These are phyloP conservation scores for Tagetes erecta DNA, from an alignment of 129 eudicot genomes.

Conservation along the genomic window DNA sequence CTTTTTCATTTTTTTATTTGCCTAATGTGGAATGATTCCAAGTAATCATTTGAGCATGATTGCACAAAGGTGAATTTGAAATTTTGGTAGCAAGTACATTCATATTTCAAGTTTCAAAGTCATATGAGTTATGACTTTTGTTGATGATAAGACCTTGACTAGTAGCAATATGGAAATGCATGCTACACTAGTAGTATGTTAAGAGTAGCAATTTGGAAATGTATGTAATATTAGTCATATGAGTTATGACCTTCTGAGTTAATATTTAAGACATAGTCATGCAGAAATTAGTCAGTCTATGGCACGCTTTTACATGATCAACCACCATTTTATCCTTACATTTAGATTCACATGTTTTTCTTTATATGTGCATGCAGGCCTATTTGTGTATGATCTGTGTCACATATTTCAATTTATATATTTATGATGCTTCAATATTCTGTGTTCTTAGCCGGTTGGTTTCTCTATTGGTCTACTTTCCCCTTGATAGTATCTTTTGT, in stretches of 20 bases:
- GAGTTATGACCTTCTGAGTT: too few relatives aligned
- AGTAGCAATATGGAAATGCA: not conserved
- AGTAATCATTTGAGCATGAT: too few relatives aligned
- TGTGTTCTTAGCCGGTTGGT: not conserved
- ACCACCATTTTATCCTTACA: not conserved
- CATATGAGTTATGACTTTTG: not conserved
- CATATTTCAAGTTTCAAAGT: not conserved
- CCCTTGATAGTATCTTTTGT: not conserved
- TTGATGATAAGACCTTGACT: not conserved
- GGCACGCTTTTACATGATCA: constrained; percentile 2
- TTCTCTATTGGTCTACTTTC: not conserved
- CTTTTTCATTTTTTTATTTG: too few relatives aligned
- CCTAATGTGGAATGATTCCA: too few relatives aligned
- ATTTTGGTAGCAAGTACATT: not conserved
- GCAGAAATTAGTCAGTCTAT: not conserved
- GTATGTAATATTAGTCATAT: not conserved
- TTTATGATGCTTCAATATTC: not conserved
- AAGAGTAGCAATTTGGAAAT: too few relatives aligned
- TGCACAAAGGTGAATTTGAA: not conserved
- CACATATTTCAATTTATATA: not conserved
- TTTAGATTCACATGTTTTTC: not conserved
- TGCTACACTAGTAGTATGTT: too few relatives aligned
- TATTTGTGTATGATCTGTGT: not conserved
- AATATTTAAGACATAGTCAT: not conserved
- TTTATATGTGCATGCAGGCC: not conserved